A percentile compares a stretch with the other conserved stretches of the same genome.
Evolutionary conservation across 805 yeast genomes (phyloP).

Genomic region (Wickerhamomyces subpelliculosus): DNA sequence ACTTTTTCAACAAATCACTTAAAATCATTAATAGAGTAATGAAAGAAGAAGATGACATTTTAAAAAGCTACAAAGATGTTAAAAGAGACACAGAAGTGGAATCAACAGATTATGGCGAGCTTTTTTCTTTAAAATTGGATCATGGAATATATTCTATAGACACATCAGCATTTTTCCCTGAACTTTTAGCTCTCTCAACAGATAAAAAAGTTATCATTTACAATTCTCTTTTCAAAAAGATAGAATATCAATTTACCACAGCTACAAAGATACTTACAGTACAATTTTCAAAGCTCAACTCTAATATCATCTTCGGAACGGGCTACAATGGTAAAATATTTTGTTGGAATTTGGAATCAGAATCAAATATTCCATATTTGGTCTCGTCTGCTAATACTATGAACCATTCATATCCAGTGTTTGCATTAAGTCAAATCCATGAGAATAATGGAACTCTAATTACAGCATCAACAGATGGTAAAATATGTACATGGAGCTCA

Average conservation of each 20-base stretch:
- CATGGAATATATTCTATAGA: slow-evolving; percentile 12
- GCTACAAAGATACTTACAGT: slow-evolving; percentile 32
- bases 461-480: slow-evolving; percentile 26
- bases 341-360: slow-evolving; percentile 36
- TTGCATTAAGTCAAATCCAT: slow-evolving; percentile 13
- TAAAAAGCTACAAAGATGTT: slow-evolving; percentile 8
- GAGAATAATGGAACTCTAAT: slow-evolving; percentile 17
- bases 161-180: slow-evolving; percentile 13
- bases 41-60: slow-evolving; percentile 20
- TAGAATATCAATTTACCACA: slow-evolving; percentile 34
- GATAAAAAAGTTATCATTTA: slow-evolving; percentile 11
- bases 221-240: slow-evolving; percentile 16
- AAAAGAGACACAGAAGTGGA: slow-evolving; percentile 10
- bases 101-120: slow-evolving; percentile 3
- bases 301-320: slow-evolving; percentile 40
- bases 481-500: slow-evolving; percentile 23
- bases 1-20: slow-evolving; percentile 17
- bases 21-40: slow-evolving; percentile 19
- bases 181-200: slow-evolving; percentile 13
- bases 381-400: slow-evolving; percentile 8
- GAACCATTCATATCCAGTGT: slow-evolving; percentile 20
- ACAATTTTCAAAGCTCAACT: slow-evolving; percentile 32
- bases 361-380: slow-evolving; percentile 10
- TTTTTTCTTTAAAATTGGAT: slow-evolving; percentile 4
- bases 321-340: slow-evolving; percentile 42